Evolutionary conservation across 345 rosid genomes (phyloP), one percentile per base, ranked within the genome.

Genomic region (Trapa bicornis): DNA sequence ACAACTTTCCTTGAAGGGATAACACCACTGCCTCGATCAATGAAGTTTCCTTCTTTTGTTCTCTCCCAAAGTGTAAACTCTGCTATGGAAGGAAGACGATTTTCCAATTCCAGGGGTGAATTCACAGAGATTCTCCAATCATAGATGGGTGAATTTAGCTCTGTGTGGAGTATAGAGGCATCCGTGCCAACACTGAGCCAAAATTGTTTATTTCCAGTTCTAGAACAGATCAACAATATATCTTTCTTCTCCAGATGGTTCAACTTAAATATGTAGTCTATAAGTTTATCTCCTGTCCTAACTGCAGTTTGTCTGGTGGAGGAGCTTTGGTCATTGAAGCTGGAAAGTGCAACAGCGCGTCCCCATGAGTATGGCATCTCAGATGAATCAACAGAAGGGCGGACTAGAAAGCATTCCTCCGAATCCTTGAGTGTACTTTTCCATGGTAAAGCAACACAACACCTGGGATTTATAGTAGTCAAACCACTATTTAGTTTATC

Each of bases 131-230:
- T 84, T 79, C 78, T 86, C 99, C 99, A 94, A 79, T 94, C 99
- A 81, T 91, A 94, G 57, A 94, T 92, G 54, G 97, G 99, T 76
- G 80, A 72, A 83, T 94, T 94, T 67, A 87, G 78, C 70, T 94
- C 99, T 42, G 99, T 88, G 60, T 87, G 85, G 75, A 94, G 99
- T 76, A 88, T 83, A 12, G 89, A 79, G 6, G 99, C 99, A 76
- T 94, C 99, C 70, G 89, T 80, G 67, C 96, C 88, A 57, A 86
- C 70, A 70, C 97, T 91, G 68, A 94, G 87, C 99, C 99, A 94
- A 71, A 88, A 75, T 64, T 82, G 86, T 76, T 84, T 85, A 69
- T 79, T 86, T 73, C 84, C 87, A 65, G 72, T 62, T 71, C 80
- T 65, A 65, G 47, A 76, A 75, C 95, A 89, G 72, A 75, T 80